These are phyloP conservation scores for Patellaria atrata DNA, from an alignment of 495 filamentous ascomycete genomes.

Conservation along the genomic window DNA sequence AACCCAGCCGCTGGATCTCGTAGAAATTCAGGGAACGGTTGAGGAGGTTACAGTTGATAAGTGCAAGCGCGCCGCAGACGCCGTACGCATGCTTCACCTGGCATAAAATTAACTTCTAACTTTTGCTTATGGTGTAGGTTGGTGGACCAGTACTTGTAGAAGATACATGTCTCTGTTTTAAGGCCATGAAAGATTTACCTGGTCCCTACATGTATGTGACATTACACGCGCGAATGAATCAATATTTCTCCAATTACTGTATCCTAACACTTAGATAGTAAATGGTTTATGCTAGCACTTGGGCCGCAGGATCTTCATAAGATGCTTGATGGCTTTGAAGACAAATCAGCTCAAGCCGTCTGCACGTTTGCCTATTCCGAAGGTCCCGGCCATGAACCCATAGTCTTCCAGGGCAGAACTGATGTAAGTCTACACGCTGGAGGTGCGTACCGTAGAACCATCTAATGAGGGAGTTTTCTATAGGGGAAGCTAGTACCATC, in stretches of 20 bases:
- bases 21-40: conserved; percentile 83
- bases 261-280: no score
- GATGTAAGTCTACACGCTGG: conserved; percentile 18
- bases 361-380: conserved; percentile 90
- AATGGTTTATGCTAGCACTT: conserved; percentile 77
- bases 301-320: conserved; percentile 80
- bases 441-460: conserved; percentile 13
- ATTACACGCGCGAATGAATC: neutral
- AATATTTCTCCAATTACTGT: neutral
- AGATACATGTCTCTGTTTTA: conserved; percentile 89
- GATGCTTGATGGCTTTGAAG: conserved; percentile 74
- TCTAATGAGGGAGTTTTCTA: conserved; percentile 22
- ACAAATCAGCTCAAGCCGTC: conserved; percentile 82
- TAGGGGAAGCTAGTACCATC: conserved; percentile 64
- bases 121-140: conserved; percentile 34
- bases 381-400: conserved; percentile 68
- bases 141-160: conserved; percentile 84
- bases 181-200: conserved; percentile 76
- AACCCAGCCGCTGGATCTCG: conserved; percentile 60
- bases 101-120: neutral
- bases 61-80: conserved; percentile 59
- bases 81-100: conserved; percentile 30
- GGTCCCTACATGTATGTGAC: conserved; percentile 81
- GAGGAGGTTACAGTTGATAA: conserved; percentile 86
- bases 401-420: conserved; percentile 87